Base-by-base conservation (phyloP, 805 yeast species). In the Cyberlindnera sargentensis region DNA sequence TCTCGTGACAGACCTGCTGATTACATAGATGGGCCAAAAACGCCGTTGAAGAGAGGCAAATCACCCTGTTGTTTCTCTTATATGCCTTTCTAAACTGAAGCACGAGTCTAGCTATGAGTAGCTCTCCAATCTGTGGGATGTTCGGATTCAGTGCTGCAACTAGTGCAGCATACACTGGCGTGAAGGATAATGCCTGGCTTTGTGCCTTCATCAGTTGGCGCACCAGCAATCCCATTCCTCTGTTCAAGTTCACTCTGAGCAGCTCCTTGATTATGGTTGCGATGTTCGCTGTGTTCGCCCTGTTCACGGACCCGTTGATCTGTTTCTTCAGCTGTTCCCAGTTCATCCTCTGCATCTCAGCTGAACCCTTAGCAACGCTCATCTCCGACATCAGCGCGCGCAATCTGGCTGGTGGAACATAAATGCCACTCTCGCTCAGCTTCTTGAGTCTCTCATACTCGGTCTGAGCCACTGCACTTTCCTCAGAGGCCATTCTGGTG, bases 101-200 rank as follows among this genome's bases (percentile, higher is more conserved):
- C 1, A 83, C 65, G 27, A 82, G 60, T 47, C 93, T 67, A 7
- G 70, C 55, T 0, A 72, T 58, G 30, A 84, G 48, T 4, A 82
- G 58, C 44, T 73, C 73, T 2, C 95, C 95, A 15, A 86, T 63
- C 31, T 74, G 74, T 0, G 95, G 93, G 4, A 85, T 58, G 50
- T 82, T 76, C 5, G 84, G 72, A 60, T 84, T 83, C 8, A 88
- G 41, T 1, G 82, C 70, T 2, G 82, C 70, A 0, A 75, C 70
- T 31, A 88, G 53, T 1, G 84, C 65, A 0, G 89, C 78, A 51
- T 74, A 80, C 1, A 73, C 70, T 0, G 76, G 61, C 0, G 84
- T 70, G 46, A 60, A 65, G 0, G 65, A 50, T 15, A 60, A 36
- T 10, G 78, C 67, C 6, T 55, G 58, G 10, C 68, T 54, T 52